Evolutionary conservation across 208 protist species (phyloP), one percentile per base, ranked within the genome.

Genomic region (Acanthamoeba triangularis): DNA sequence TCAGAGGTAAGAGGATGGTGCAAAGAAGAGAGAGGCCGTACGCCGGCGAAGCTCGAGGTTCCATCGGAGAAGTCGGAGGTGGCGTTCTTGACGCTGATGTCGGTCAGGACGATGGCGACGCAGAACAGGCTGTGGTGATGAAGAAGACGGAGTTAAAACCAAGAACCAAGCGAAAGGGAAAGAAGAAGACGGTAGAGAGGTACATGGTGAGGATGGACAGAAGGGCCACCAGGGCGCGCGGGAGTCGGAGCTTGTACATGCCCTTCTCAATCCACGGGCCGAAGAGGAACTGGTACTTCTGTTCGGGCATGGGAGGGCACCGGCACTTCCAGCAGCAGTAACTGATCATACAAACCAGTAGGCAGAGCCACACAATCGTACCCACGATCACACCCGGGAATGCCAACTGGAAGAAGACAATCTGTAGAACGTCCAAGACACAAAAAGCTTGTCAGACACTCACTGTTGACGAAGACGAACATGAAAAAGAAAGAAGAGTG

Each of bases 231-330:
- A 88, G 80, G n/a, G 49, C 41, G 28, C 80, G 80, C 11, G 80
- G 80, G 2, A 88, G 49, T 88, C 80, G 80, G n/a, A 88, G 80
- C 52, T 88, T 88, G 80, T 88, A 88, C 80, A 88, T 88, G 80
- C 80, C 80, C 80, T 88, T 88, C 80, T 88, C 80, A n/a, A 88
- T 63, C 80, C 80, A 88, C 30, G 80, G 80, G 49, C 80, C 80
- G 80, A 88, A 88, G 35, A 88, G 80, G 80, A 88, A 88, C 49
- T 88, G 80, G 35, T 88, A 88, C n/a, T 88, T 88, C 80, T 88
- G 80, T 11, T 88, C 80, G 5, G 80, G 80, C 80, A 88, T 88
- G 4, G 80, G 80, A 14, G 80, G 80, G 49, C 80, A 88, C 25
- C 80, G 41, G 8, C 80, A 88, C 49, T 88, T 88, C 80, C 80